These are phyloP conservation scores for Zalaria obscura DNA, from an alignment of 2,329 filamentous ascomycete genomes.

Conservation along the genomic window DNA sequence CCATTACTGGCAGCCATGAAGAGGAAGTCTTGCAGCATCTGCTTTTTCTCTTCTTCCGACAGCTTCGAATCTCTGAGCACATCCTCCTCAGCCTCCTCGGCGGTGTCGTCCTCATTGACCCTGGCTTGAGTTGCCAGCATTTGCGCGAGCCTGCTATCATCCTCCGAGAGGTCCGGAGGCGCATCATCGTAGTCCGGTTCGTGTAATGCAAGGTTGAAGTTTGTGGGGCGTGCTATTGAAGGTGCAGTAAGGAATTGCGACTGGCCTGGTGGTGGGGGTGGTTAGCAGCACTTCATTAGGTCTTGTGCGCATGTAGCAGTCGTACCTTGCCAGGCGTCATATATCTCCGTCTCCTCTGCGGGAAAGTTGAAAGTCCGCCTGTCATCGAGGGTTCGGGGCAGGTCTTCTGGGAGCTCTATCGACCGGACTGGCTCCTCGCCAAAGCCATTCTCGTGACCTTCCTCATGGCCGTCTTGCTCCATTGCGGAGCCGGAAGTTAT, in stretches of 20 bases:
- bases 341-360: constrained; percentile 82
- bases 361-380: constrained; percentile 56
- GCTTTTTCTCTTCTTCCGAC: constrained; percentile 61
- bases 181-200: constrained; percentile 62
- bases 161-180: constrained; percentile 42
- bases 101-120: constrained; percentile 49
- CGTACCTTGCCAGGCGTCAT: constrained; percentile 95
- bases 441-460: not conserved
- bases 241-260: constrained; percentile 89
- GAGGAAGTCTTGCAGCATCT: constrained; percentile 71
- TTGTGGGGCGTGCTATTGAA: constrained; percentile 67
- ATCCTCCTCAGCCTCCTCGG: constrained; percentile 63
- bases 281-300: not conserved
- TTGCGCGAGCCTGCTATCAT: constrained; percentile 78
- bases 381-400: constrained; percentile 86
- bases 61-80: constrained; percentile 63
- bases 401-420: constrained; percentile 58
- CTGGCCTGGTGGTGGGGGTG: constrained; percentile 53
- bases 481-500: not conserved
- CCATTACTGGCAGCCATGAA: constrained; percentile 97
- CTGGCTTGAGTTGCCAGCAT: constrained; percentile 94
- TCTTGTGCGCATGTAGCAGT: not conserved
- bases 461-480: not conserved
- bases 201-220: constrained; percentile 74
- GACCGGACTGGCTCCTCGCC: constrained; percentile 8